phyloP scores from a whole-genome alignment of 2,329 filamentous ascomycete genomes.

The Pseudogymnoascus sp. region DNA sequence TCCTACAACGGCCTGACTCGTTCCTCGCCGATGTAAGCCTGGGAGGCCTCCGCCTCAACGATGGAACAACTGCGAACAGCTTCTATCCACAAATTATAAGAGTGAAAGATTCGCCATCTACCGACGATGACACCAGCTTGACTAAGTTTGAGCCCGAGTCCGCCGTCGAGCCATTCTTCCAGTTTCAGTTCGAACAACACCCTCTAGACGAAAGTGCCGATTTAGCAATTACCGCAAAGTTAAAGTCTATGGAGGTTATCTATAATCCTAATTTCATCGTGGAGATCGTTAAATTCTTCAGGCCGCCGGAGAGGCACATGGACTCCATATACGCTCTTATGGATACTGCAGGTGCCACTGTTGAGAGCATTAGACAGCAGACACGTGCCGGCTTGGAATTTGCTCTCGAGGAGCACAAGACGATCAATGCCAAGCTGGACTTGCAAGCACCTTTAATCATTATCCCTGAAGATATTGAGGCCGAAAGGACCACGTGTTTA shows the following conservation, averaged over 20 bases:
- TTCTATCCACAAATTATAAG: constrained; percentile 91
- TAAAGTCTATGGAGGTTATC: constrained; percentile 93
- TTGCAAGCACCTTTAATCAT: constrained; percentile 95
- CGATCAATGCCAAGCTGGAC: constrained; percentile 91
- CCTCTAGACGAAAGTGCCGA: constrained; percentile 90
- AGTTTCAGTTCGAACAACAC: constrained; percentile 88
- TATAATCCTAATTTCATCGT: constrained; percentile 94
- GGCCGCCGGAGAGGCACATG: constrained; percentile 94
- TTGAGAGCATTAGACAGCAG: constrained; percentile 90
- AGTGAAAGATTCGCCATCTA: constrained; percentile 74
- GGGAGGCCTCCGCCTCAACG: constrained; percentile 87
- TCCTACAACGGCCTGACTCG: constrained; percentile 84
- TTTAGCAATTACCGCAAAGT: constrained; percentile 77
- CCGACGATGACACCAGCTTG: constrained; percentile 32
- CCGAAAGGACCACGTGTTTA: constrained; percentile 72
- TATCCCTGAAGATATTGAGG: constrained; percentile 84
- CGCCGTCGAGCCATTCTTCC: constrained; percentile 77
- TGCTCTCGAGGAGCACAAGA: constrained; percentile 95
- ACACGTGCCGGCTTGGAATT: constrained; percentile 94
- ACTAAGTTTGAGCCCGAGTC: constrained; percentile 32
- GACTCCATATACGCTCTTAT: constrained; percentile 94
- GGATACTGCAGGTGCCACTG: constrained; percentile 90
- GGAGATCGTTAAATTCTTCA: constrained; percentile 90
- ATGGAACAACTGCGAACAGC: constrained; percentile 87
- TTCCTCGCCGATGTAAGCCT: constrained; percentile 83